These are phyloP conservation scores for Blastobotrys capitulatus DNA, from an alignment of 1,139 yeast species.

Conservation along the genomic window DNA sequence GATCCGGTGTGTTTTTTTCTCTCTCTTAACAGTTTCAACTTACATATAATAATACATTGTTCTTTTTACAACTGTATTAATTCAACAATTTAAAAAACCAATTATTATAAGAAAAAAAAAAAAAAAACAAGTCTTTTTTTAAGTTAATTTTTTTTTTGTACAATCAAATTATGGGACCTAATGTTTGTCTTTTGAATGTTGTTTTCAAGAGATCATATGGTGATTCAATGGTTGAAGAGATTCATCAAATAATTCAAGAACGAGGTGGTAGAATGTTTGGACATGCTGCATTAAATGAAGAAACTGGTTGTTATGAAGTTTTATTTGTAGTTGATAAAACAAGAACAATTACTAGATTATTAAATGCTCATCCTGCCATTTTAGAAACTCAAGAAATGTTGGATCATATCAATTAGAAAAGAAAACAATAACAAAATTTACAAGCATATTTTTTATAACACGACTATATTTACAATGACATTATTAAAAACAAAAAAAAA, in stretches of 20 bases:
- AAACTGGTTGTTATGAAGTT: slow-evolving; percentile 8
- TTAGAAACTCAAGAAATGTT: slow-evolving; percentile 6
- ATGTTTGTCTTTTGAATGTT: slow-evolving; percentile 9
- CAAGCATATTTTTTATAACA: not conserved
- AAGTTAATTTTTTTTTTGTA: not conserved
- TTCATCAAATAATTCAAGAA: slow-evolving; percentile 2
- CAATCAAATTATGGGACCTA: slow-evolving; percentile 5
- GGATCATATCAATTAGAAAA: slow-evolving; percentile 7
- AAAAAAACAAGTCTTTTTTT: not conserved
- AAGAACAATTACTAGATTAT: not conserved
- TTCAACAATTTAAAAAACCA: too few species aligned
- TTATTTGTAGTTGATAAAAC: slow-evolving; percentile 8
- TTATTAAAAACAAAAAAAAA: too few species aligned
- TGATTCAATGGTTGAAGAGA: not conserved
- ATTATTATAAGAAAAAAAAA: not conserved
- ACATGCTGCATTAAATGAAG: slow-evolving; percentile 1
- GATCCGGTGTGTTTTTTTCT: too few species aligned
- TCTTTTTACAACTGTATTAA: too few species aligned
- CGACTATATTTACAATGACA: too few species aligned
- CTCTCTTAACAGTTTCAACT: too few species aligned
- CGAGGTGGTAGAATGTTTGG: slow-evolving; percentile 9
- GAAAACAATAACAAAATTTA: not conserved
- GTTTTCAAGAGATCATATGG: slow-evolving; percentile 3
- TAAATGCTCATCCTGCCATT: slow-evolving; percentile 5
- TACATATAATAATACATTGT: too few species aligned